phyloP scores from a whole-genome alignment of 1,139 yeast species.

The Kluyveromyces sp. region DNA sequence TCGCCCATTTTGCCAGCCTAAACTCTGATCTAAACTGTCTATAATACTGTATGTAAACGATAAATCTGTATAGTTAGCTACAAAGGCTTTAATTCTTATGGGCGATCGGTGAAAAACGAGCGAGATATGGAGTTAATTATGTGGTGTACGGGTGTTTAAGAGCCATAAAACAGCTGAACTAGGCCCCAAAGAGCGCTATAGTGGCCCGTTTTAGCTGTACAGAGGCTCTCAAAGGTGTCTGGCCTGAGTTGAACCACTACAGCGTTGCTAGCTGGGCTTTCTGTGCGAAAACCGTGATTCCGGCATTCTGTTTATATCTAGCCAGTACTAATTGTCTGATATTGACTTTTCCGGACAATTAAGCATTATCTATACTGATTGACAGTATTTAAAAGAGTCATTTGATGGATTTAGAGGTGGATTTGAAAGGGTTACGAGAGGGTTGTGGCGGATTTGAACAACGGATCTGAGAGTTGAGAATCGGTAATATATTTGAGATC shows the following conservation, averaged over 20 bases:
- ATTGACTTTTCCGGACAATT: background rate
- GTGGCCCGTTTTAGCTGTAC: too few relatives aligned
- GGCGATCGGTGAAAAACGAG: background rate
- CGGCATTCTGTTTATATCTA: too few relatives aligned
- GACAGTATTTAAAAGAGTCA: background rate
- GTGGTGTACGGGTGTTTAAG: background rate
- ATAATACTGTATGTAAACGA: too few relatives aligned
- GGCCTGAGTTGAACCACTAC: background rate
- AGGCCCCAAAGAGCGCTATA: background rate
- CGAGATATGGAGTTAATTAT: background rate
- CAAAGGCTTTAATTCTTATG: too few relatives aligned
- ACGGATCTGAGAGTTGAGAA: background rate
- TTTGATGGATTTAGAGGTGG: background rate
- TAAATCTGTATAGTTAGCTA: too few relatives aligned
- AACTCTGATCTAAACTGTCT: background rate
- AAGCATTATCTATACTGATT: background rate
- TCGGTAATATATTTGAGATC: background rate
- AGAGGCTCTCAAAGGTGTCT: too few relatives aligned
- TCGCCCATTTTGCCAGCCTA: background rate
- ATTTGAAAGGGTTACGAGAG: background rate
- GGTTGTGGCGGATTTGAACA: background rate
- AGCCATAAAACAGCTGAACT: background rate
- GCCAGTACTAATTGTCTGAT: background rate
- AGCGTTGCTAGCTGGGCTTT: too few relatives aligned
- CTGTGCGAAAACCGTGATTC: too few relatives aligned